Conservation (phyloP, 768 basidiomycete species). For the Trametes coccinea region DNA sequence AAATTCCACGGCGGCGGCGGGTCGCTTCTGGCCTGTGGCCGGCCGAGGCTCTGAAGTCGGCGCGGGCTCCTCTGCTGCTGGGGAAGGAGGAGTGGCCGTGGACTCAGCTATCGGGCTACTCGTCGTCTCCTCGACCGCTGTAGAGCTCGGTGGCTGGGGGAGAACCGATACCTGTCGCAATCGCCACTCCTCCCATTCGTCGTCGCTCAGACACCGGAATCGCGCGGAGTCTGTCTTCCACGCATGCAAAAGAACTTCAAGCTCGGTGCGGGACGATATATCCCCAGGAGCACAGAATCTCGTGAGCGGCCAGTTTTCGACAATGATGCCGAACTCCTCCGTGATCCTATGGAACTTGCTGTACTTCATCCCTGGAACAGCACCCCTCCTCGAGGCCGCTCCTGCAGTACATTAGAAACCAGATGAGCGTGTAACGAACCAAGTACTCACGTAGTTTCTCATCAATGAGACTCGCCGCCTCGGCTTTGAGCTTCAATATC, state of each 20-base stretch:
- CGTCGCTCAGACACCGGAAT: constrained; percentile 18
- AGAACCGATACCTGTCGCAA: neutral
- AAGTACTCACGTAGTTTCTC: constrained; percentile 3
- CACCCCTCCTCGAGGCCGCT: neutral
- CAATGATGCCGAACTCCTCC: constrained; percentile 17
- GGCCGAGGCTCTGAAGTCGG: no score
- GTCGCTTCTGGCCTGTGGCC: neutral
- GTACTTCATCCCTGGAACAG: constrained; percentile 21
- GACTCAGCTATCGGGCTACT: neutral
- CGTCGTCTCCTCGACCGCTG: neutral
- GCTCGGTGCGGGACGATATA: constrained; percentile 17
- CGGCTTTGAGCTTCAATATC: neutral
- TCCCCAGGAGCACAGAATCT: constrained; percentile 22
- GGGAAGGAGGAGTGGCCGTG: neutral
- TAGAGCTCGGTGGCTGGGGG: neutral
- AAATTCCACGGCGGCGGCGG: neutral
- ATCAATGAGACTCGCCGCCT: neutral
- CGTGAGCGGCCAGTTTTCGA: constrained; percentile 27
- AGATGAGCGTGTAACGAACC: neutral
- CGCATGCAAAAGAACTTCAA: constrained; percentile 18
- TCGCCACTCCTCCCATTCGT: constrained; percentile 20
- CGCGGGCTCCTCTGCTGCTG: neutral
- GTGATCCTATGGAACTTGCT: constrained; percentile 26
- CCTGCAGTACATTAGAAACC: neutral
- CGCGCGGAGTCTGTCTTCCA: constrained; percentile 22